phyloP scores from a whole-genome alignment of 495 filamentous ascomycete species.

The Ascodesmis nigricans region DNA sequence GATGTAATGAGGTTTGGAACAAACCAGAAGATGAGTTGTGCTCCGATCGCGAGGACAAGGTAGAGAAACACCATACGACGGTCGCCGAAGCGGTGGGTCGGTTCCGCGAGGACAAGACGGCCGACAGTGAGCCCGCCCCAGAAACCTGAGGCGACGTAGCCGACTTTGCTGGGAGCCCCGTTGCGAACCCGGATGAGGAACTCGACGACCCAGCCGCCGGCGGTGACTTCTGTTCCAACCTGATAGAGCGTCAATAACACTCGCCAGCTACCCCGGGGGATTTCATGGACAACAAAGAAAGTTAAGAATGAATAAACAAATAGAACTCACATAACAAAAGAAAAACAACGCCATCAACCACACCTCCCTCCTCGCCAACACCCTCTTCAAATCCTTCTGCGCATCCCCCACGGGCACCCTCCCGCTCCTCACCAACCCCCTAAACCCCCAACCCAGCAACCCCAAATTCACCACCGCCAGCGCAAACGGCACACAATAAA shows the following conservation, averaged over 20 bases:
- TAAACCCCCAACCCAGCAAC: conserved; percentile 35
- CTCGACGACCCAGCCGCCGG: conserved; percentile 67
- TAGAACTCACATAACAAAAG: conserved; percentile 25
- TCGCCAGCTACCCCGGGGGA: neutral
- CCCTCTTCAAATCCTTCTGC: conserved; percentile 8
- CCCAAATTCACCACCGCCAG: conserved; percentile 29
- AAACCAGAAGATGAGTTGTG: conserved; percentile 54
- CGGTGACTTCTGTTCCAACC: neutral
- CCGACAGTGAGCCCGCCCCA: conserved; percentile 64
- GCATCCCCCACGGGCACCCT: conserved; percentile 7
- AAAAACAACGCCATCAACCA: conserved; percentile 23
- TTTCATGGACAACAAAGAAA: neutral
- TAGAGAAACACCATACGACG: conserved; percentile 40
- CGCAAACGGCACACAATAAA: conserved; percentile 35
- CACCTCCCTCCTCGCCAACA: conserved; percentile 7
- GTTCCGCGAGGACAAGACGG: conserved; percentile 41
- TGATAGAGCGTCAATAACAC: neutral
- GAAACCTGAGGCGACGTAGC: conserved; percentile 66
- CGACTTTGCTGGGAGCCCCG: conserved; percentile 42
- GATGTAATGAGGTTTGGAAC: conserved; percentile 50
- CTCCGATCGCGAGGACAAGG: conserved; percentile 34
- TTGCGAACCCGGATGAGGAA: conserved; percentile 49
- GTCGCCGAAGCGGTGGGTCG: conserved; percentile 44
- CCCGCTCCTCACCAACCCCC: conserved; percentile 5
- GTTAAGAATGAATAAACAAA: no score